A percentile compares a stretch with the other conserved stretches of the same genome.
phyloP scores from a whole-genome alignment of 306 rosid species.

The Morella rubra region DNA sequence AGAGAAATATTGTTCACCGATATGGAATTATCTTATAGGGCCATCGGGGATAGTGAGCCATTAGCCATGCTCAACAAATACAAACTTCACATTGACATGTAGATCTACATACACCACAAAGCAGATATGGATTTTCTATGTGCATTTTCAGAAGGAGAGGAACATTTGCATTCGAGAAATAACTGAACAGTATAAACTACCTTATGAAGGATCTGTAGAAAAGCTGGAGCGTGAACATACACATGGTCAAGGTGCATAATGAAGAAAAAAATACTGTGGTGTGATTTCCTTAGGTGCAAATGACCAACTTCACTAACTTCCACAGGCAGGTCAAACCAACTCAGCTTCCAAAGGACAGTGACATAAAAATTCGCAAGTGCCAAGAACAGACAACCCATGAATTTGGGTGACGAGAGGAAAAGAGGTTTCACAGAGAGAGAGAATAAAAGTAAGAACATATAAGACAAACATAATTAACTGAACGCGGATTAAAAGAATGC shows the following conservation, averaged over 20 bases:
- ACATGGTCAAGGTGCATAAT: not conserved
- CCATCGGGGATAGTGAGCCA: not conserved
- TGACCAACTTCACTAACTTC: not conserved
- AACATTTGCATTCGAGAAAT: not conserved
- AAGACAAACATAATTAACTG: not conserved
- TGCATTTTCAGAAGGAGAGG: not conserved
- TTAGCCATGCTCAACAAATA: not conserved
- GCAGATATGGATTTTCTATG: not conserved
- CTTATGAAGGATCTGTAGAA: not conserved
- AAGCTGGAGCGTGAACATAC: not conserved
- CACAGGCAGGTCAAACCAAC: not conserved
- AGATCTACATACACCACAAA: not conserved
- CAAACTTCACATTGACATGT: not conserved
- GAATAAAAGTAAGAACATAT: not conserved
- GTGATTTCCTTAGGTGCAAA: not conserved
- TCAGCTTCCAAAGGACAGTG: not conserved
- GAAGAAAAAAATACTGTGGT: not conserved
- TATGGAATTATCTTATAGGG: not conserved
- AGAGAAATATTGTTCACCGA: not conserved
- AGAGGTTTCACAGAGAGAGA: not conserved
- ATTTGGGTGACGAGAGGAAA: not conserved
- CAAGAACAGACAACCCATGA: not conserved
- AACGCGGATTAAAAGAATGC: not conserved
- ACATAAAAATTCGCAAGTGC: not conserved
- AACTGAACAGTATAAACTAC: not conserved